Evolutionary conservation across 1,139 yeast genomes (phyloP).

Genomic region (Candida tetrigidarum): DNA sequence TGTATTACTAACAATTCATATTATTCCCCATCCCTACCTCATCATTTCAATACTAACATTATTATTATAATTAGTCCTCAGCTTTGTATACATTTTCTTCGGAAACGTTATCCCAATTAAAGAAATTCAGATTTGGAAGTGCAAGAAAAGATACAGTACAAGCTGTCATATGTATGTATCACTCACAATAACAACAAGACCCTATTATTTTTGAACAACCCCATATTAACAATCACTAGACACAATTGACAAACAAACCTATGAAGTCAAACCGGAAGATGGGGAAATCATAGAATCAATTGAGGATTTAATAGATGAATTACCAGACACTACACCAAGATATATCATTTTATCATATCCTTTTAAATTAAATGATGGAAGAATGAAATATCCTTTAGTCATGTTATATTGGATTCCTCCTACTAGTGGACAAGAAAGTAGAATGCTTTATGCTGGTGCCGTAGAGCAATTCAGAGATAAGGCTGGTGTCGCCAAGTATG

Average conservation of each 20-base stretch:
- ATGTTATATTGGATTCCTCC: constrained; percentile 86
- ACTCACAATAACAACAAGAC: not conserved
- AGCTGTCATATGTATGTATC: constrained; percentile 60
- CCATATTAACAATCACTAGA: constrained; percentile 31
- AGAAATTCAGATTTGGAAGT: constrained; percentile 73
- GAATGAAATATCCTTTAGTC: constrained; percentile 74
- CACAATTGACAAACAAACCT: constrained; percentile 56
- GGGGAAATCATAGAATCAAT: constrained; percentile 49
- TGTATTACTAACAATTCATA: no score
- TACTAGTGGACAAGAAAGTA: constrained; percentile 74
- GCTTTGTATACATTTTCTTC: constrained; percentile 68
- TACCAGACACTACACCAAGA: constrained; percentile 85
- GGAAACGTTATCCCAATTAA: constrained; percentile 62
- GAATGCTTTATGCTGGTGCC: constrained; percentile 92
- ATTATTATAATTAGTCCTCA: constrained; percentile 44
- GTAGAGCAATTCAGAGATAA: constrained; percentile 76
- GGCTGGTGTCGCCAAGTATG: constrained; percentile 73
- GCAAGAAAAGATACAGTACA: constrained; percentile 67
- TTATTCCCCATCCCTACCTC: no score
- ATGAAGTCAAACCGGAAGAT: constrained; percentile 56
- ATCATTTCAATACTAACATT: no score
- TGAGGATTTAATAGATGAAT: constrained; percentile 68
- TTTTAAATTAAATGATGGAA: constrained; percentile 66
- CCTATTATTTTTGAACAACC: not conserved
- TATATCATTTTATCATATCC: constrained; percentile 82